Evolutionary conservation across 139 green algal species (phyloP).

Genomic region (Eudorina sp.): DNA sequence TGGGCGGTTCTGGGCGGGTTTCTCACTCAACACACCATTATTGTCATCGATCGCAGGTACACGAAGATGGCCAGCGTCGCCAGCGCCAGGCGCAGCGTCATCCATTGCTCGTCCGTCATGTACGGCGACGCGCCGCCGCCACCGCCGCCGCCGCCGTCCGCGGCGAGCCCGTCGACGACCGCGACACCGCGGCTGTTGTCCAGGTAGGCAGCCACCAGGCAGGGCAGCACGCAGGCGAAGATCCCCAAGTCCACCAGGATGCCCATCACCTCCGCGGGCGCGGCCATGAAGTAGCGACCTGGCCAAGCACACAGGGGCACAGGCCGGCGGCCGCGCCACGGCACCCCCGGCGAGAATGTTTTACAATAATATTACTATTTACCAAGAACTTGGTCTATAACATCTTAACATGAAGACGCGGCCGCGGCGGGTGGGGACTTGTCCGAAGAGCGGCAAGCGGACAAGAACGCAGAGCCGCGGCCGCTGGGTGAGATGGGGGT

Average conservation of each 20-base stretch:
- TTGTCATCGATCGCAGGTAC: constrained; percentile 15
- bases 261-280: neutral
- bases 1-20: too few species aligned
- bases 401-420: too few species aligned
- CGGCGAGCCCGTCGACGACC: too few species aligned
- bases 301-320: too few species aligned
- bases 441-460: too few species aligned
- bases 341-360: too few species aligned
- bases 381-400: too few species aligned
- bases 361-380: too few species aligned
- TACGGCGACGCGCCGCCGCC: neutral
- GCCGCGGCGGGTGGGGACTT: too few species aligned
- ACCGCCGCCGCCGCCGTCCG: neutral
- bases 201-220: neutral
- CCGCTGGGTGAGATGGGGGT: too few species aligned
- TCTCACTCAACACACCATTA: constrained; percentile 17
- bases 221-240: neutral
- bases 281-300: constrained; percentile 31
- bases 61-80: neutral
- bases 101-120: neutral
- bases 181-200: neutral
- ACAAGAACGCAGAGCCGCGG: too few species aligned
- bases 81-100: neutral
- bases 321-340: too few species aligned
- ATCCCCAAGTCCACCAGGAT: constrained; percentile 2